Evolutionary conservation across 768 basidiomycete species (phyloP).

Genomic region (Suillus americanus): DNA sequence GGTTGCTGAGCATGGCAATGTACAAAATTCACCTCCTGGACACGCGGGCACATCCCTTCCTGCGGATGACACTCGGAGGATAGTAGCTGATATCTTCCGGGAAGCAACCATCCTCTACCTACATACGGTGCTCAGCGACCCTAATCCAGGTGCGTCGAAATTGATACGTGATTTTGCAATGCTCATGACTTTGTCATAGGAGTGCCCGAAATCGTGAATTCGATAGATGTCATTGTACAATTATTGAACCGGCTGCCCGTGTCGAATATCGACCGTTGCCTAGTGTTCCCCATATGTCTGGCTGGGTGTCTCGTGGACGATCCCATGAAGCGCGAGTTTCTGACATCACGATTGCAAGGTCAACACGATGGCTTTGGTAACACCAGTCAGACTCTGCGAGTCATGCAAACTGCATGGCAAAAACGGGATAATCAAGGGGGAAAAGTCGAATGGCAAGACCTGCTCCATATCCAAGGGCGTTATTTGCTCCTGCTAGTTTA

Average conservation of each 20-base stretch:
- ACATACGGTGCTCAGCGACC: slow-evolving; percentile 67
- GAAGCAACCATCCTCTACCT: slow-evolving; percentile 69
- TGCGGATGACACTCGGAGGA: slow-evolving; percentile 45
- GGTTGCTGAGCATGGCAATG: slow-evolving; percentile 14
- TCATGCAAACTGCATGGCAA: slow-evolving; percentile 74
- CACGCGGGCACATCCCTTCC: slow-evolving; percentile 29
- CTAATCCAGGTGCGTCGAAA: slow-evolving; percentile 59
- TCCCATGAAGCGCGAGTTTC: slow-evolving; percentile 52
- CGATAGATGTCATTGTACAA: slow-evolving; percentile 54
- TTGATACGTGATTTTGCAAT: neutral
- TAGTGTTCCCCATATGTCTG: slow-evolving; percentile 74
- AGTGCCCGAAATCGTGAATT: slow-evolving; percentile 66
- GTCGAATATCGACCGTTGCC: slow-evolving; percentile 61
- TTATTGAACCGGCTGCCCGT: slow-evolving; percentile 53
- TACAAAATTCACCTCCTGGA: slow-evolving; percentile 18
- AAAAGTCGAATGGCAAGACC: slow-evolving; percentile 61
- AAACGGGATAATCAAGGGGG: slow-evolving; percentile 56
- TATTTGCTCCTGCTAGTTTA: slow-evolving; percentile 29
- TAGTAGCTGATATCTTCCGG: slow-evolving; percentile 58
- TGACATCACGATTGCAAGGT: slow-evolving; percentile 54
- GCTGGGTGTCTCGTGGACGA: slow-evolving; percentile 75
- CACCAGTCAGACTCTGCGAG: slow-evolving; percentile 51
- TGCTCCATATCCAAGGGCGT: slow-evolving; percentile 35
- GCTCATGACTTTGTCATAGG: slow-evolving; percentile 39
- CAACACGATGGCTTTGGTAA: slow-evolving; percentile 63